Base-by-base conservation (phyloP, 2,329 filamentous ascomycete species). In the Fusarium abutilonis region DNA sequence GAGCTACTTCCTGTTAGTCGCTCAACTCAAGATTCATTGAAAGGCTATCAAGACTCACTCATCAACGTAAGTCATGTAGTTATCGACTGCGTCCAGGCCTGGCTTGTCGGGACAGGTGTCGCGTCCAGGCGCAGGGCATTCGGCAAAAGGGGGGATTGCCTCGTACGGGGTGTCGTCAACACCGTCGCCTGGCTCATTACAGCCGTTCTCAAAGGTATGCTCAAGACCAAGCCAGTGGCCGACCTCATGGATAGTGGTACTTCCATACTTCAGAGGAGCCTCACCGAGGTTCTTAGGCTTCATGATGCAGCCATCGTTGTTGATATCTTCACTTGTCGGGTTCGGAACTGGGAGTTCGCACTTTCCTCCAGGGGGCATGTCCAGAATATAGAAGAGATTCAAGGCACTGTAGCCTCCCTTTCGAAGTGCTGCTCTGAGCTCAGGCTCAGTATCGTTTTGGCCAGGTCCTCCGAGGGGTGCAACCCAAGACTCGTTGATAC, bases 211-310 rank as follows among this genome's bases (percentile, higher is more conserved):
- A 17, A 64, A 64, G 2, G 61, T 64, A 40, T 64, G 60, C 0
- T 61, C 51, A 9, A 64, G 36, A 7, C 60, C 56, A 15, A 64
- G 44, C 60, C 56, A 64, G 21, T 64, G 56, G 0, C 60, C 51
- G 2, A 64, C 61, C 17, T 64, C 56, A 3, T 64, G 56, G 1
- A 62, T 40, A 0, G 61, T 58, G 0, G 50, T 29, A 1, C 11
- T 17, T 1, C 31, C 15, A 4, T 46, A 64, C 0, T 11, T 28
- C 0, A 56, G 40, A 6, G 56, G 51, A 13, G 17, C 8, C 2
- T 50, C 21, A 8, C 38, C 41, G 3, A 36, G 23, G 3, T 39
- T 40, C 1, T 15, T 2, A 1, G 56, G 14, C 2, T 17, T 58
- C 47, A 64, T 54, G 2, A 64, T 21, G 32, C 56, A 65, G 6